phyloP scores from a whole-genome alignment of 768 basidiomycete species.

The Wakefieldia striispora region DNA sequence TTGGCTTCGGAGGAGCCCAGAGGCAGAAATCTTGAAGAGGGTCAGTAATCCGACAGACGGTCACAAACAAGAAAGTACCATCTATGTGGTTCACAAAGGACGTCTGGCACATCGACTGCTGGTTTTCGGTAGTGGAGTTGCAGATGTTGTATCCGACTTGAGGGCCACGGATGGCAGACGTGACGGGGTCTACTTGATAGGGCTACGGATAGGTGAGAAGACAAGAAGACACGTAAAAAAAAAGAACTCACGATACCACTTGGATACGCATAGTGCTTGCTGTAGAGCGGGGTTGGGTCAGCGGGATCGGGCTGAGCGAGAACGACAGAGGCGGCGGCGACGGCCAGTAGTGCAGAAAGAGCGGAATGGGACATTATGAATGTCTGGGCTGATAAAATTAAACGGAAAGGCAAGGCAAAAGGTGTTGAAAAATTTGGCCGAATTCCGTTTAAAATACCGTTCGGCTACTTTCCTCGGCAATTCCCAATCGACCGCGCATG shows the following conservation, averaged over 20 bases:
- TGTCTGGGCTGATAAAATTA: not conserved
- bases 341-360: not conserved
- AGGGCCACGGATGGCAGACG: constrained; percentile 45
- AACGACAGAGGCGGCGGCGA: constrained; percentile 32
- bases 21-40: constrained; percentile 59
- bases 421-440: not conserved
- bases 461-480: constrained; percentile 14
- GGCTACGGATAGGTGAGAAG: constrained; percentile 35
- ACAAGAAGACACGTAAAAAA: not conserved
- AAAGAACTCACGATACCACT: constrained; percentile 38
- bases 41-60: not conserved
- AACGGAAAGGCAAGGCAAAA: not conserved
- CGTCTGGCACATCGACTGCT: constrained; percentile 68
- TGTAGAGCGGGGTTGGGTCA: constrained; percentile 46
- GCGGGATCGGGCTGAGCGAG: constrained; percentile 36
- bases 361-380: no score
- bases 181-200: constrained; percentile 44
- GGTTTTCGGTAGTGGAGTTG: constrained; percentile 63
- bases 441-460: constrained; percentile 17
- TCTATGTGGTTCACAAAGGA: constrained; percentile 57
- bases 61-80: constrained; percentile 24
- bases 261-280: constrained; percentile 46
- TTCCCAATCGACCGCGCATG: constrained; percentile 10
- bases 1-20: constrained; percentile 54
- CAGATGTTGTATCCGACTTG: constrained; percentile 68